A percentile compares a stretch with the other conserved stretches of the same genome.
Evolutionary conservation across 352 stramenopile species (phyloP).

Genomic region (Pythium aquatile): DNA sequence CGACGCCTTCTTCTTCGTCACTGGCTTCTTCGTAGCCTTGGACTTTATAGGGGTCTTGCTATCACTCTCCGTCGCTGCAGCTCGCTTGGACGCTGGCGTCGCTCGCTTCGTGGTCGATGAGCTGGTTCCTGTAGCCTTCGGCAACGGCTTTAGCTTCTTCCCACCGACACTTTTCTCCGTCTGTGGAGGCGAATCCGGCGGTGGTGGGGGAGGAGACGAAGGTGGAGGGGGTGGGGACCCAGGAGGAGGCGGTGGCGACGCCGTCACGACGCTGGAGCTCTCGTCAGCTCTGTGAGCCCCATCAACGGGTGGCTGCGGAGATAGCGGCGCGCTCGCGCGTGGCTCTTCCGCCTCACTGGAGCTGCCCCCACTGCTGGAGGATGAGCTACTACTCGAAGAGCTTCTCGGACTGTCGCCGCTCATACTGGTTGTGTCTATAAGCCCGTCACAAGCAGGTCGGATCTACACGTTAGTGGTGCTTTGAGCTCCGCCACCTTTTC

Average conservation of each 20-base stretch:
- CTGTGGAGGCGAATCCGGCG: conserved; percentile 8
- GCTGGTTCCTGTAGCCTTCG: conserved; percentile 1
- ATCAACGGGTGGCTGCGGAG: neutral
- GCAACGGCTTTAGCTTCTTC: conserved; percentile 24
- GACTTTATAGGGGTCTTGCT: conserved; percentile 4
- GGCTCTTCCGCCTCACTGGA: conserved; percentile 41
- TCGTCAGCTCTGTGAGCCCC: neutral
- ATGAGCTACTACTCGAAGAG: conserved; percentile 32
- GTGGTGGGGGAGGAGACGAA: conserved; percentile 26
- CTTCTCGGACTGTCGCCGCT: conserved; percentile 4
- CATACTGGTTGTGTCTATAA: neutral
- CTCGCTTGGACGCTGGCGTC: neutral
- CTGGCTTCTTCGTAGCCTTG: conserved; percentile 6
- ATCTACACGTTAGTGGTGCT: neutral
- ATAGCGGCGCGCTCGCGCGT: conserved; percentile 24
- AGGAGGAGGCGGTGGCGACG: conserved; percentile 27
- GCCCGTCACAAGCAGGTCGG: neutral
- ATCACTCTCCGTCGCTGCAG: neutral
- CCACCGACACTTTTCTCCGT: conserved; percentile 6
- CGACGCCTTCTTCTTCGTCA: conserved; percentile 7
- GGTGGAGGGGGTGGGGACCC: conserved; percentile 35
- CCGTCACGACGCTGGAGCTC: conserved; percentile 6
- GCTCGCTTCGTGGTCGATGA: conserved; percentile 12
- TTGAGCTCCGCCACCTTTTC: neutral
- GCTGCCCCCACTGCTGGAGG: conserved; percentile 40